Evolutionary conservation across 2,329 filamentous ascomycete genomes (phyloP).

Genomic region (Parastagonospora nodorum): DNA sequence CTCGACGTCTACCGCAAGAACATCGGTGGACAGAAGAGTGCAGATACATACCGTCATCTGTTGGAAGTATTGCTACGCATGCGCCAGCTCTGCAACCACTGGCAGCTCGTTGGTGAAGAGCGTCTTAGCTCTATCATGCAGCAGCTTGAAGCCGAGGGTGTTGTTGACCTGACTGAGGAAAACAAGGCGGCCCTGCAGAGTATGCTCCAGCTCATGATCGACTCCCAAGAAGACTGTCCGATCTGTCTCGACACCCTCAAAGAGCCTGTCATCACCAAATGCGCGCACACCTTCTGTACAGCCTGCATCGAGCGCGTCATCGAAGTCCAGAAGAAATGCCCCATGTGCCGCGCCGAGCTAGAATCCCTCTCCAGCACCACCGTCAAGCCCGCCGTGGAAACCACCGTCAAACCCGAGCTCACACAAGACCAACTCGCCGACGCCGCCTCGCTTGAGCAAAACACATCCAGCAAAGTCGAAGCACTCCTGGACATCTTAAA

Average conservation of each 20-base stretch:
- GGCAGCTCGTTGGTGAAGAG: slow-evolving; percentile 74
- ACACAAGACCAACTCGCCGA: slow-evolving; percentile 55
- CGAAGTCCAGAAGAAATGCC: slow-evolving; percentile 77
- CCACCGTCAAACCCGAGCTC: slow-evolving; percentile 20
- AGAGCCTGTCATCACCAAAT: slow-evolving; percentile 80
- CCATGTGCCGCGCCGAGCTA: slow-evolving; percentile 77
- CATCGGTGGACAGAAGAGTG: slow-evolving; percentile 49
- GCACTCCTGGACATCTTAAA: slow-evolving; percentile 75
- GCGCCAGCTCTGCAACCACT: slow-evolving; percentile 87
- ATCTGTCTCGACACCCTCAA: slow-evolving; percentile 77
- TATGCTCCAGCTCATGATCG: slow-evolving; percentile 75
- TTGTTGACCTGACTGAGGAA: slow-evolving; percentile 72
- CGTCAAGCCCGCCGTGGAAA: slow-evolving; percentile 68
- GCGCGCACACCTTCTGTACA: slow-evolving; percentile 79
- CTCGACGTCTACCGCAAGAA: slow-evolving; percentile 63
- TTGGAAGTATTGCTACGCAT: slow-evolving; percentile 82
- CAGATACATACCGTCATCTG: slow-evolving; percentile 68
- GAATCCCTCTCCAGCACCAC: slow-evolving; percentile 55
- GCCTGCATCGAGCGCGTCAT: slow-evolving; percentile 77
- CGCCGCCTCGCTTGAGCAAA: slow-evolving; percentile 53
- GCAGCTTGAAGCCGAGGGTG: slow-evolving; percentile 68
- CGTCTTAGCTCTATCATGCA: slow-evolving; percentile 74
- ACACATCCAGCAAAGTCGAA: slow-evolving; percentile 80
- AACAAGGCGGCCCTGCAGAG: slow-evolving; percentile 75
- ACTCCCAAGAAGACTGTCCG: slow-evolving; percentile 80